phyloP scores from a whole-genome alignment of 371 early-diverging fungal species.

The Lichtheimia corymbifera region DNA sequence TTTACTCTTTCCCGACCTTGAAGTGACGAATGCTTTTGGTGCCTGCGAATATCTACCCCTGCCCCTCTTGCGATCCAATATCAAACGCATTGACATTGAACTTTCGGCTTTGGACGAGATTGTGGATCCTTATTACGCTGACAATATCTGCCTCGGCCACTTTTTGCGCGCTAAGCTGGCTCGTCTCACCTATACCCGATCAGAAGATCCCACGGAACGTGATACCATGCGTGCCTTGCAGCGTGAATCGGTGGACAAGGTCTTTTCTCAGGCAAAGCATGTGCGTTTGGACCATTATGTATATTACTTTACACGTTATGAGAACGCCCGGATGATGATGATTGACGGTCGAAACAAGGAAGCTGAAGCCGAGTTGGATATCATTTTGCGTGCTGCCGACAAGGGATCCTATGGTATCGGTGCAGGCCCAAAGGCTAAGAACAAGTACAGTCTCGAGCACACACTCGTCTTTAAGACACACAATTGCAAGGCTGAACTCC shows the following conservation, averaged over 20 bases:
- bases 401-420: conserved; percentile 24
- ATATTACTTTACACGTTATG: conserved; percentile 55
- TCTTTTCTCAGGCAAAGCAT: conserved; percentile 32
- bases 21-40: conserved; percentile 61
- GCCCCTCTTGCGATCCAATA: conserved; percentile 30
- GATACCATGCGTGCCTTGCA: conserved; percentile 12
- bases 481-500: conserved; percentile 26
- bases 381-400: conserved; percentile 22
- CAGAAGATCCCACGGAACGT: conserved; percentile 9
- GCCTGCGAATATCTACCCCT: conserved; percentile 57
- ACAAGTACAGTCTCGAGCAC: conserved; percentile 39
- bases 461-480: conserved; percentile 33
- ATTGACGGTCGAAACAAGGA: conserved; percentile 26
- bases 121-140: conserved; percentile 22
- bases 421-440: conserved; percentile 25
- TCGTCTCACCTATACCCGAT: conserved; percentile 25
- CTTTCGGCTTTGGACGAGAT: conserved; percentile 17
- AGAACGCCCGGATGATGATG: conserved; percentile 47
- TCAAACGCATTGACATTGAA: conserved; percentile 43
- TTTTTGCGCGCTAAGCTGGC: conserved; percentile 55
- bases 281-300: conserved; percentile 57
- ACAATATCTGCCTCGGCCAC: conserved; percentile 66
- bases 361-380: conserved; percentile 42
- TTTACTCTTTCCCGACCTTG: conserved; percentile 64
- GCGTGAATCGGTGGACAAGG: conserved; percentile 27